Evolutionary conservation across 2,329 filamentous ascomycete genomes (phyloP), one percentile per base, ranked within the genome.

Genomic region (Claviceps fusiformis): DNA sequence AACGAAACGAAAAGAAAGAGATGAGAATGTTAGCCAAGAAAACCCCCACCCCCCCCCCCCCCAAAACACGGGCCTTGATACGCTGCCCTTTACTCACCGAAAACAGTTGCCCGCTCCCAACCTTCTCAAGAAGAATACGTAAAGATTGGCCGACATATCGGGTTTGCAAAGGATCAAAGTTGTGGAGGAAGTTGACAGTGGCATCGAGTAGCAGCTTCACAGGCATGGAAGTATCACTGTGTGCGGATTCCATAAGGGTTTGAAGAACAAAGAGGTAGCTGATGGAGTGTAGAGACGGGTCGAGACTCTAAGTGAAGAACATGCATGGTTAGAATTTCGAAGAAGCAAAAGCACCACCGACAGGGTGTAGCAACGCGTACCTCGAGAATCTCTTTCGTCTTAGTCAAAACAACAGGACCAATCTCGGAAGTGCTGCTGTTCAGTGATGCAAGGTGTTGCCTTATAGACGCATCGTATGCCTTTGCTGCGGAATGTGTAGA

Each of bases 111-210:
- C 71, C 70, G 3, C 62, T 65, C 2, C 65, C 65, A 15, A 77
- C 64, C 48, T 64, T 64, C 2, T 71, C 68, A 27, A 82, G 67
- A 2, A 81, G 61, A 2, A 68, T 64, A n/a, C 69, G 66, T 24
- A 82, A 70, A 3, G 67, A 56, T 2, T 58, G 55, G 19, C 76
- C 75, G 11, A 69, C 71, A 63, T 80, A 81, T 61, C 79, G 73
- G 54, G 78, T 71, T 60, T 82, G 79, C 10, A 71, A 64, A 13
- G 70, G 63, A 56, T 81, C 75, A 59, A 81, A 81, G 5, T 64
- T 64, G 50, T 72, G 58, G 31, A 81, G 63, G 57, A 81, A 79
- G 1, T 65, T 61, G 50, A 75, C 62, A 17, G 74, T 63, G 50
- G 72, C 68, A 57, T 75, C 70, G 33, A 71, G 65, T 11, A 80